Evolutionary conservation across 768 basidiomycete species (phyloP), one percentile per base, ranked within the genome.

Genomic region (Leccinum subtestaceum): DNA sequence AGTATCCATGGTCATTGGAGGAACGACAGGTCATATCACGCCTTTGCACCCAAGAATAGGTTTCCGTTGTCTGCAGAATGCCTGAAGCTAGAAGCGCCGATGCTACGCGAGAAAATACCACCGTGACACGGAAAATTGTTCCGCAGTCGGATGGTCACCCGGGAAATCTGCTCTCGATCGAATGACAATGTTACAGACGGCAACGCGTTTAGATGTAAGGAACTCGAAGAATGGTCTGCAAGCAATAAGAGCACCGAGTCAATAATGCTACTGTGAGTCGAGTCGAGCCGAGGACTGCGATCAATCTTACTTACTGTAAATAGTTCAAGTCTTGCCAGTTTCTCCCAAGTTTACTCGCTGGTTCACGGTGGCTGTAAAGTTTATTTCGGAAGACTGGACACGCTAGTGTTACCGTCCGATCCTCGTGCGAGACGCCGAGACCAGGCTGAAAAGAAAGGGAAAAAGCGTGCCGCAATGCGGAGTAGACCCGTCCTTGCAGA

Each of bases 41-140:
- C 7, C 25, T 50, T 59, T 23, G 21, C 32, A 58, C 38, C 43
- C 6, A 43, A 48, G 19, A 40, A 59, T 32, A 49, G 31, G 52
- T 38, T 17, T 51, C 15, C 0, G 36, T 25, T 9, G 25, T 8
- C 12, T 6, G 9, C 40, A 19, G n/a, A 19, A 43, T 43, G 40
- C n/a, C 40, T 43, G 40, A n/a, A 19, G 40, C 40, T n/a, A 10
- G 40, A n/a, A 43, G 40, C 15, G 40, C 43, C 10, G 43, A 19
- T 5, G 43, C 19, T 11, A 10, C 10, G 19, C 25, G 45, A 34
- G 34, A 34, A 5, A 47, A 56, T 25, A 23, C 15, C 19, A 34
- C 32, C 5, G 32, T 32, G 32, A 32, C n/a, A 50, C 17, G 57
- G 58, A 45, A 49, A 57, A 31, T 4, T 23, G 58, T 60, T 51